Percentiles rank a stretch among this genome's conserved stretches.
phyloP scores from a whole-genome alignment of 176 grass and related monocot genomes.

The Zizania latifolia region DNA sequence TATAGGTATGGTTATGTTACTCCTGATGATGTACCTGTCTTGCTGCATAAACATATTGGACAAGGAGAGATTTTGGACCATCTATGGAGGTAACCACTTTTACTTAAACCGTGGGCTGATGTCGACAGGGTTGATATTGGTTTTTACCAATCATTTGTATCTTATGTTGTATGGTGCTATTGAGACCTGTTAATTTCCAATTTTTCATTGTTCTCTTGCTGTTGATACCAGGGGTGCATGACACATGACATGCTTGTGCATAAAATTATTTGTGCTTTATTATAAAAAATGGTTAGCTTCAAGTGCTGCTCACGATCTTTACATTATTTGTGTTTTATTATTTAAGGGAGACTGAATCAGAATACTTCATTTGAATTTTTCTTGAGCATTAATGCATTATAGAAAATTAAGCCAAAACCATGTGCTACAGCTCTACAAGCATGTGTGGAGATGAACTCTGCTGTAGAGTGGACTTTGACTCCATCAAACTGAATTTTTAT shows the following conservation, averaged over 20 bases:
- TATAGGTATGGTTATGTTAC: slow-evolving; percentile 95
- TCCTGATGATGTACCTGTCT: slow-evolving; percentile 81
- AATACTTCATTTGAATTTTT: not conserved
- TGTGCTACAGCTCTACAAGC: not conserved
- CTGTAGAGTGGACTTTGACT: slow-evolving; percentile 19
- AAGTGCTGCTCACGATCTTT: not conserved
- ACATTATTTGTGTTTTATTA: not conserved
- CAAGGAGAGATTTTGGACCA: slow-evolving; percentile 73
- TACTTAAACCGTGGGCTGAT: not conserved
- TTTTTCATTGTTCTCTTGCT: not conserved
- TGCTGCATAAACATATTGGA: slow-evolving; percentile 72
- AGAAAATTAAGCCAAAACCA: slow-evolving; percentile 1
- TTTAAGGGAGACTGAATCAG: not conserved
- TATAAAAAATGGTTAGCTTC: not conserved
- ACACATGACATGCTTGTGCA: not conserved
- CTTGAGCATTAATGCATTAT: slow-evolving; percentile 15
- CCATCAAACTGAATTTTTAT: not conserved
- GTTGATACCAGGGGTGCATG: not conserved
- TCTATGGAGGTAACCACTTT: slow-evolving; percentile 73
- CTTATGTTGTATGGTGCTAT: not conserved
- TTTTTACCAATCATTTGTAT: slow-evolving; percentile 14
- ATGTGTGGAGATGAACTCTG: not conserved
- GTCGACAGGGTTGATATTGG: not conserved
- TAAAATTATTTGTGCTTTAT: no score
- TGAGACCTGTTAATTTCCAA: not conserved